phyloP scores from a whole-genome alignment of 73 alveolate species.

The Paramecium primaurelia region DNA sequence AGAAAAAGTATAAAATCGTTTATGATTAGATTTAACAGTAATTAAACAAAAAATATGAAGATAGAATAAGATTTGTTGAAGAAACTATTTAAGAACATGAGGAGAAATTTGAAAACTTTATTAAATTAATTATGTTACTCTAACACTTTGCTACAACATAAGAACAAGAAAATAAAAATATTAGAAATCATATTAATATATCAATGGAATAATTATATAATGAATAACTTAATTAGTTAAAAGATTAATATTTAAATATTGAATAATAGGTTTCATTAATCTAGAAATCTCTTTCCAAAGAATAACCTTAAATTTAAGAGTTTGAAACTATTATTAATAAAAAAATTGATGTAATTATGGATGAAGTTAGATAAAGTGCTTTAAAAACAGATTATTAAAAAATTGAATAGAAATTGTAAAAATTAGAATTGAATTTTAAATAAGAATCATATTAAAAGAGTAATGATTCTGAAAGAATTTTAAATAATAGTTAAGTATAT shows the following conservation, averaged over 20 bases:
- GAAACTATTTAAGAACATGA: conserved; percentile 21
- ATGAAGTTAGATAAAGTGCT: neutral
- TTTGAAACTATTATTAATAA: neutral
- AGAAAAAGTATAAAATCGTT: neutral
- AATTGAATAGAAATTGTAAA: neutral
- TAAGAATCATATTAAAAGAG: neutral
- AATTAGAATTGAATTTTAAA: neutral
- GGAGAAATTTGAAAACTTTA: conserved; percentile 30
- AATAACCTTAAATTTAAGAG: neutral
- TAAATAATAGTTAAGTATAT: neutral
- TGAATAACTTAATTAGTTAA: neutral
- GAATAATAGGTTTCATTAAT: neutral
- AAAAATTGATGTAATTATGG: conserved; percentile 42
- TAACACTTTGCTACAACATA: conserved; percentile 35
- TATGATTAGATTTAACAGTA: neutral
- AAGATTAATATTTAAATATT: neutral
- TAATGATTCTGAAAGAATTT: neutral
- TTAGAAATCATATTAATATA: neutral
- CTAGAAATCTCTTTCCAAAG: neutral
- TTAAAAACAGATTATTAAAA: neutral
- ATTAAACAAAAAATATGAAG: conserved; percentile 9
- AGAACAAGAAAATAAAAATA: conserved; percentile 19
- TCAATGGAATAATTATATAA: conserved; percentile 15
- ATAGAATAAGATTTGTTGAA: conserved; percentile 1
- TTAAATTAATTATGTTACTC: neutral